Evolutionary conservation across 2,329 filamentous ascomycete genomes (phyloP), one percentile per base, ranked within the genome.

Genomic region (Trichoderma semiorbis): DNA sequence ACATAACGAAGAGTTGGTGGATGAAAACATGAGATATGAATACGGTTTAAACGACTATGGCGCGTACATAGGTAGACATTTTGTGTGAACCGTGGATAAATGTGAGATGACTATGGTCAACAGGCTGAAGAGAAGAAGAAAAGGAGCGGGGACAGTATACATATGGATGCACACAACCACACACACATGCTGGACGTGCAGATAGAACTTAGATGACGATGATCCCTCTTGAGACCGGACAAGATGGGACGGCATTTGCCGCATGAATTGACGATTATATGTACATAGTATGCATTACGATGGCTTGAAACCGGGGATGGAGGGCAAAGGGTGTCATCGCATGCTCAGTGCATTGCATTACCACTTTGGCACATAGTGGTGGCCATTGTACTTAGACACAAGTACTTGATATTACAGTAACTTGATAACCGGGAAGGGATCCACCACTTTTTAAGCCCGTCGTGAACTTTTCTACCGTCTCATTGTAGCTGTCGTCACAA

Each of bases 201-300:
- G 64, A 75, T 72, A 73, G 70, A 75, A 47, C 28, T 69, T 74
- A 75, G 72, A 74, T 62, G 58, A 68, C 30, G 63, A 71, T 62
- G 70, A 72, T 62, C 73, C 55, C 66, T 69, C 70, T 36, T 74
- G 70, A 68, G 58, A 67, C 36, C 47, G 21, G 57, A 34, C 58
- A 67, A 61, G 36, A 55, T n/a, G 50, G 58, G 39, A 36, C 26
- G 70, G 70, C 70, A 63, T 62, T 70, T 69, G 57, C 53, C 60
- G 50, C 70, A 73, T 72, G 65, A 69, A 32, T 72, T 72, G 36
- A 61, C 36, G 57, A 61, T 36, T 69, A 21, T 39, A 69, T 62
- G 66, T 69, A 69, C 26, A 47, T 57, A 68, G 43, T 58, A 64
- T 72, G 71, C 30, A 53, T 47, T 61, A 62, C 32, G 36, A 50